Percentiles rank a stretch among this genome's conserved stretches.
phyloP scores from a whole-genome alignment of 2,329 filamentous ascomycete genomes.

The Epichloe amarillans region DNA sequence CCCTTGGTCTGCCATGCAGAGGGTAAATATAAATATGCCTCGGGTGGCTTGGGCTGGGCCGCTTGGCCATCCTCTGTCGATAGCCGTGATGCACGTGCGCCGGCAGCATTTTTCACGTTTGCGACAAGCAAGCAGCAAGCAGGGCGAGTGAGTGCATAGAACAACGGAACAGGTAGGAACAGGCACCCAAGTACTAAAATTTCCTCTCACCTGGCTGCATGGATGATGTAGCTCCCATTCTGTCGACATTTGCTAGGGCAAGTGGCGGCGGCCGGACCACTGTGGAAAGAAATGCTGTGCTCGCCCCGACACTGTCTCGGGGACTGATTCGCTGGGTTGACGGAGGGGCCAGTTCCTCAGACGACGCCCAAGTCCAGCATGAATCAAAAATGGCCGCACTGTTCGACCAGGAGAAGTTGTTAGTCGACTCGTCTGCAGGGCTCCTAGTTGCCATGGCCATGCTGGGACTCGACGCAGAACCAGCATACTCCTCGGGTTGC shows the following conservation, averaged over 20 bases:
- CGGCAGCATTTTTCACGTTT: not conserved
- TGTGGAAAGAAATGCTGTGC: not conserved
- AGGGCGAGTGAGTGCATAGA: not conserved
- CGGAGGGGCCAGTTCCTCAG: not conserved
- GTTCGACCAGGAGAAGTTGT: not conserved
- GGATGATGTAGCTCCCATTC: not conserved
- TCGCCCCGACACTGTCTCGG: not conserved
- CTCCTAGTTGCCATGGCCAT: not conserved
- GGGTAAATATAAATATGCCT: not conserved
- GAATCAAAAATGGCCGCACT: not conserved
- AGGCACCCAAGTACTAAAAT: not conserved
- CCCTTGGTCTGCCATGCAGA: not conserved
- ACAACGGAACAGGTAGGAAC: not conserved
- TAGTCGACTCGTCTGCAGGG: not conserved
- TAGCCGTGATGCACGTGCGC: not conserved
- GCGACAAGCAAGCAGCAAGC: not conserved
- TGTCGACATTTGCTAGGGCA: not conserved
- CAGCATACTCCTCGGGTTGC: not conserved
- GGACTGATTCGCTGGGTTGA: not conserved
- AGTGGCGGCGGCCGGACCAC: not conserved
- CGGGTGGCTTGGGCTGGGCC: not conserved
- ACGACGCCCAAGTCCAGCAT: conserved; percentile 6
- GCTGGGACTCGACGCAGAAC: not conserved
- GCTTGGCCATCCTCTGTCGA: not conserved
- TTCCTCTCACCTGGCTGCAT: conserved; percentile 1